These are phyloP conservation scores for Lathyrus sativus DNA, from an alignment of 306 rosid genomes.

Conservation along the genomic window DNA sequence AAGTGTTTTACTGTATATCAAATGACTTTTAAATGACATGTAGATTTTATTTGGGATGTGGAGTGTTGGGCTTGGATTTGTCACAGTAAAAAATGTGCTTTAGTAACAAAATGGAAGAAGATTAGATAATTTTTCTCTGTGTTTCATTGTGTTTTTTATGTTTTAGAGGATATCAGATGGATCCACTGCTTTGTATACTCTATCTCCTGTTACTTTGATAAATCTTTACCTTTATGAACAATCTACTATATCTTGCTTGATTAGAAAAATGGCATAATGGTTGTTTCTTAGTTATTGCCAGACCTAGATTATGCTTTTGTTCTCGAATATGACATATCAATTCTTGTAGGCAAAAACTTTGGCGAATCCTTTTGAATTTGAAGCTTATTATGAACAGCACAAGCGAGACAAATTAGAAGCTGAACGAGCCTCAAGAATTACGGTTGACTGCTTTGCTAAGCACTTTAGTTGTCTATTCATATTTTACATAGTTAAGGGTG, in stretches of 20 bases:
- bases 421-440: conserved; percentile 77
- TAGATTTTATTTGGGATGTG: conserved; percentile 1
- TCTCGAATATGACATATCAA: conserved; percentile 23
- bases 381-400: conserved; percentile 61
- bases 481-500: conserved; percentile 21
- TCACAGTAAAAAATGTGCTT: conserved; percentile 2
- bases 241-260: conserved; percentile 24
- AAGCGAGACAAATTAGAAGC: conserved; percentile 73
- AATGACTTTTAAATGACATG: background rate
- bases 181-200: conserved; percentile 4
- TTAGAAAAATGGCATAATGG: conserved; percentile 2
- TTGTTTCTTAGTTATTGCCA: conserved; percentile 27
- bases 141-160: conserved; percentile 5
- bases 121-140: background rate
- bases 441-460: conserved; percentile 47
- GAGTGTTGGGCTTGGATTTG: background rate
- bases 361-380: conserved; percentile 69
- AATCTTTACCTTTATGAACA: background rate
- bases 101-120: conserved; percentile 1
- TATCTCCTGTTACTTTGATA: background rate
- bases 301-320: conserved; percentile 19
- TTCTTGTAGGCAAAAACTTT: conserved; percentile 74
- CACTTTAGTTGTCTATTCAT: conserved; percentile 20
- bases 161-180: conserved; percentile 21
- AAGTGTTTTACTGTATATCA: conserved; percentile 6